Conservation (phyloP, 129 eudicot genomes). For the Centella asiatica region DNA sequence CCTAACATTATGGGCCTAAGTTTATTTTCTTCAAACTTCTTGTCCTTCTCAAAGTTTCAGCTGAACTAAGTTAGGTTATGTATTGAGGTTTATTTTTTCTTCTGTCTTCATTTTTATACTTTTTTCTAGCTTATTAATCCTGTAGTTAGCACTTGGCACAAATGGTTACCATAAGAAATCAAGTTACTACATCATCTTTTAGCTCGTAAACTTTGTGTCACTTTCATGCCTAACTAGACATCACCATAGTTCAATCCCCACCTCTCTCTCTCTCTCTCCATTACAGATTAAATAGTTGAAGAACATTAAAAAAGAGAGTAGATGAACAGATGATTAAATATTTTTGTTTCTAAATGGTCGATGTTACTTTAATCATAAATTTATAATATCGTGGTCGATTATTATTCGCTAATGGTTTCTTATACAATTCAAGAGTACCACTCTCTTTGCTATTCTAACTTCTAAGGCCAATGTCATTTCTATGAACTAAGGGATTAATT, state of each 20-base stretch:
- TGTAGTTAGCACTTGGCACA: neutral
- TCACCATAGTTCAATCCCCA: neutral
- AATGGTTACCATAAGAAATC: neutral
- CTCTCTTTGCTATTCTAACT: neutral
- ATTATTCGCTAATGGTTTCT: slow-evolving; percentile 3
- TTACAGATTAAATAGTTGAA: neutral
- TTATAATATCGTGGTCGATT: slow-evolving; percentile 5
- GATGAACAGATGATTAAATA: neutral
- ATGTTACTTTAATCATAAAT: neutral
- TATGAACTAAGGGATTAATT: neutral
- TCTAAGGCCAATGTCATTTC: neutral
- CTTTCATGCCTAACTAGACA: slow-evolving; percentile 14
- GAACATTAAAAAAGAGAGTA: too few relatives aligned
- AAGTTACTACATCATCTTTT: too few relatives aligned
- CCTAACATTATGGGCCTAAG: slow-evolving; percentile 34
- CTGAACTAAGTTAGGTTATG: neutral
- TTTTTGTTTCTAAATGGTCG: slow-evolving; percentile 1
- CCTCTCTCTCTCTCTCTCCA: neutral
- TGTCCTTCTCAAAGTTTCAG: too few relatives aligned
- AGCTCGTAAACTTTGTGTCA: too few relatives aligned
- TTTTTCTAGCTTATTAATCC: neutral
- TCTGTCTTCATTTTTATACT: neutral
- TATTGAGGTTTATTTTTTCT: neutral
- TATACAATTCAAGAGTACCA: neutral
- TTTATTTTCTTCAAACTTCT: slow-evolving; percentile 14